Base-by-base conservation (phyloP, 345 rosid genomes). In the Salix arbutifolia region DNA sequence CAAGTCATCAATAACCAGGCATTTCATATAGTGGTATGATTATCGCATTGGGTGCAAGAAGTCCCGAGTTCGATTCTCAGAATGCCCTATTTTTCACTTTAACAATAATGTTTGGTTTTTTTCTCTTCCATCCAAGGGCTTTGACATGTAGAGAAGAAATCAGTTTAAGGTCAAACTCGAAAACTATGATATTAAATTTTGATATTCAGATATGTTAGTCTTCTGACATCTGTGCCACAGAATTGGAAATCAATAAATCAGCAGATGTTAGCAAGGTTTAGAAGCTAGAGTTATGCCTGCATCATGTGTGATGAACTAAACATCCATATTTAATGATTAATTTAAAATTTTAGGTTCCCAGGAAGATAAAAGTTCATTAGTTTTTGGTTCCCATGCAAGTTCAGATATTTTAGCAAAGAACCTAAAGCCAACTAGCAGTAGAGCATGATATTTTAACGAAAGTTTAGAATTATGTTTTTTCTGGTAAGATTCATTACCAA, bases 31-130 rank as follows among this genome's bases (percentile, higher is more conserved):
- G 89, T 87, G 89, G 94, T 86, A 90, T 89, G 93, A 90, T 92
- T 89, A 92, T 92, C 82, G 88, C 91, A 91, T 90, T 81, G 88
- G 94, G 92, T 89, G 94, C 84, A 86, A 92, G 90, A 89, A 88
- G 89, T 92, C 92, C 86, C 76, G 85, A 91, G 90, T 88, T 86
- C 69, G 76, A 82, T 90, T 91, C 93, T 87, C 88, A 81, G 87
- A 90, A 90, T 84, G 88, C 88, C 92, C 88, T 89, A 35, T 35
- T 52, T 53, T 46, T 71, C 67, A 62, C 66, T 62, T 11, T 62
- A 23, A 23, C 31, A 28, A 23, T 10, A 62, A 62, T 62, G 66
- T 0, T 28, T 52, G n/a, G 7, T 52, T 52, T 18, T 52, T 8
- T 6, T 1, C 58, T 52, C 58, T 18, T 52, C 66, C 14, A 64